Evolutionary conservation across 768 basidiomycete species (phyloP).

Genomic region (Lyophyllum shimeji): DNA sequence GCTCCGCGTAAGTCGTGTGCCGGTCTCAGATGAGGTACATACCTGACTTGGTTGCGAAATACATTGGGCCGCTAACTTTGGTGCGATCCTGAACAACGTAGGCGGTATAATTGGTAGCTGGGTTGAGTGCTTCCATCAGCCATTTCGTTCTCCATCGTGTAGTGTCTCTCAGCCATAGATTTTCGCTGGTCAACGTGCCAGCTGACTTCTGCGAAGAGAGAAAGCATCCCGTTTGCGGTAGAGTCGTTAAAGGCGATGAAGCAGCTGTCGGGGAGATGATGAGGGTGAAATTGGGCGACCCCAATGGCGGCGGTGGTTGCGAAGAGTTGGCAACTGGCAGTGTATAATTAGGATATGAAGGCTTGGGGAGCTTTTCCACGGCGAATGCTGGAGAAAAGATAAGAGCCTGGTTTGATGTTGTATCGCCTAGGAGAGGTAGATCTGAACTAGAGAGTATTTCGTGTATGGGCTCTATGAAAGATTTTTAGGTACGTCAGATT

Average conservation of each 20-base stretch:
- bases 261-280: conserved; percentile 52
- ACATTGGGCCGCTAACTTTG: conserved; percentile 66
- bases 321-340: conserved; percentile 59
- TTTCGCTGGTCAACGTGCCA: conserved; percentile 41
- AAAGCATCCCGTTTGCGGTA: conserved; percentile 61
- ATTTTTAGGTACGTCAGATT: not conserved
- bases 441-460: conserved; percentile 27
- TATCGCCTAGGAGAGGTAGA: conserved; percentile 68
- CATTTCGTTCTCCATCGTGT: conserved; percentile 72
- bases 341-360: conserved; percentile 75
- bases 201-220: conserved; percentile 39
- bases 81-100: conserved; percentile 58
- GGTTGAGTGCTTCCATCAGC: conserved; percentile 55
- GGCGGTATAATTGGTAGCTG: conserved; percentile 77
- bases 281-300: conserved; percentile 51
- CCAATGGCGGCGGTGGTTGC: conserved; percentile 38
- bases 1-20: not conserved
- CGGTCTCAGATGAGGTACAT: conserved; percentile 17
- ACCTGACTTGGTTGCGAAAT: conserved; percentile 77
- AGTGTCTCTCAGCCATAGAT: conserved; percentile 55
- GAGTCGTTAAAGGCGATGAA: conserved; percentile 31
- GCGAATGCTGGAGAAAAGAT: conserved; percentile 66
- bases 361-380: conserved; percentile 26
- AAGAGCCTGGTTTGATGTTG: conserved; percentile 70
- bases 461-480: conserved; percentile 49